Percentiles rank a stretch among this genome's conserved stretches.
Evolutionary conservation across 257 asterid species (phyloP).

Genomic region (Solanum medicagineum): DNA sequence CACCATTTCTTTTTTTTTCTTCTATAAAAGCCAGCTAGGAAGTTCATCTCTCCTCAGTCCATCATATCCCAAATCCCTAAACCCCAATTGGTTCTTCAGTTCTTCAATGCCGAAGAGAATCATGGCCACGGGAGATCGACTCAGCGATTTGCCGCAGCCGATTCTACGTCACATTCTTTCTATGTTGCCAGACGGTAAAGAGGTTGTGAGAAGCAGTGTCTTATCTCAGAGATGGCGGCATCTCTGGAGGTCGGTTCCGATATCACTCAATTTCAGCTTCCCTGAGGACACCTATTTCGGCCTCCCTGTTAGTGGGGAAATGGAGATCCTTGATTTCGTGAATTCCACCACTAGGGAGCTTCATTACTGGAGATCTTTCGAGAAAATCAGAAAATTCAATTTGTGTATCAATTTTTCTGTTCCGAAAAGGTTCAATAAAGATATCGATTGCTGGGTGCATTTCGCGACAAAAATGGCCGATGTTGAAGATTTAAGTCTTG

Average conservation of each 20-base stretch:
- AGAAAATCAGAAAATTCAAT: neutral
- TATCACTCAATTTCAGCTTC: neutral
- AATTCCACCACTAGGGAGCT: neutral
- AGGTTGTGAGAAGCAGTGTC: neutral
- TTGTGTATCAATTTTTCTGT: neutral
- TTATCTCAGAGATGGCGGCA: neutral
- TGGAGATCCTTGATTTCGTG: neutral
- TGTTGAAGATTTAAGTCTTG: neutral
- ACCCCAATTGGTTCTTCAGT: neutral
- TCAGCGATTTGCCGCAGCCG: neutral
- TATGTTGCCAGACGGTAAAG: neutral
- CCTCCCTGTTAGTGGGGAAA: neutral
- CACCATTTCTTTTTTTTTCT: neutral
- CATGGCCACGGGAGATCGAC: neutral
- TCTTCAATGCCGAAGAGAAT: neutral
- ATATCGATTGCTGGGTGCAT: neutral
- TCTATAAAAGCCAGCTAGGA: neutral
- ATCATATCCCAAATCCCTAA: neutral
- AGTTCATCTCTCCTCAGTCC: fast-evolving
- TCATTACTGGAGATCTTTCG: neutral
- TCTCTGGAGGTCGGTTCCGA: neutral
- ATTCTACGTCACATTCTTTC: neutral
- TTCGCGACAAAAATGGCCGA: neutral
- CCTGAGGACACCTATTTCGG: neutral
- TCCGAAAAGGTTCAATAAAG: neutral